Evolutionary conservation across 495 filamentous ascomycete species (phyloP).

Genomic region (Beverwykella pulmonaria): DNA sequence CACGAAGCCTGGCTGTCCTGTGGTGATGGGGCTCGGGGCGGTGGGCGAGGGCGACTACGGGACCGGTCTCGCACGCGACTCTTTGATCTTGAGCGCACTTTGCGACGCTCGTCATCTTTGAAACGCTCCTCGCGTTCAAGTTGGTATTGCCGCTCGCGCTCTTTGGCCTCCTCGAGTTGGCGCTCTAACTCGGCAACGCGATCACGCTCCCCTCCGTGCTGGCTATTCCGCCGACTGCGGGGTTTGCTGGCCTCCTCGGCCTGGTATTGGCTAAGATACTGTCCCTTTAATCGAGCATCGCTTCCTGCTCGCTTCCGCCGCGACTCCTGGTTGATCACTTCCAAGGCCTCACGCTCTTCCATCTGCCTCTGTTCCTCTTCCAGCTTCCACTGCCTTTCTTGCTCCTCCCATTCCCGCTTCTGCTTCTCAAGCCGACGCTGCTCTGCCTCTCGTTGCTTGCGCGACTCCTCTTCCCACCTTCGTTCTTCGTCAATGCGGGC

Average conservation of each 20-base stretch:
- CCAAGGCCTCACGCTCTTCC: constrained; percentile 75
- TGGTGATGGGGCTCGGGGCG: constrained; percentile 50
- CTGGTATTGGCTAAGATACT: constrained; percentile 85
- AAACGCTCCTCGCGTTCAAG: constrained; percentile 69
- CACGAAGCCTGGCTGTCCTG: constrained; percentile 64
- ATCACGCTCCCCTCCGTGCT: constrained; percentile 49
- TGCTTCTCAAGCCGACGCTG: constrained; percentile 70
- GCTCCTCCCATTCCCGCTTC: constrained; percentile 78
- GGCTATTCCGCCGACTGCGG: constrained; percentile 35
- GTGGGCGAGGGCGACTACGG: constrained; percentile 38
- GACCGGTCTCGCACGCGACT: constrained; percentile 29
- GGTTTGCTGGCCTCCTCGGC: constrained; percentile 50
- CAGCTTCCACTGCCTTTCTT: constrained; percentile 78
- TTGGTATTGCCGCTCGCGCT: constrained; percentile 84
- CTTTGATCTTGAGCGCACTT: constrained; percentile 33
- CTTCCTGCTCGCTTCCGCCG: constrained; percentile 60
- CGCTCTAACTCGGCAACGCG: constrained; percentile 81
- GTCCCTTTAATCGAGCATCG: constrained; percentile 73
- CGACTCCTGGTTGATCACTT: constrained; percentile 66
- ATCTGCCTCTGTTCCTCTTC: constrained; percentile 74
- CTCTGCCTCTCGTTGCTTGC: constrained; percentile 68
- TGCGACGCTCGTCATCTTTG: constrained; percentile 36
- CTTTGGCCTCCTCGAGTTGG: constrained; percentile 81
- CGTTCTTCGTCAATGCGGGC: constrained; percentile 70
- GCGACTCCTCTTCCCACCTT: constrained; percentile 78